Conservation (phyloP, 225 moss, liverwort and hornwort species). For the Physcomitrium patens region DNA sequence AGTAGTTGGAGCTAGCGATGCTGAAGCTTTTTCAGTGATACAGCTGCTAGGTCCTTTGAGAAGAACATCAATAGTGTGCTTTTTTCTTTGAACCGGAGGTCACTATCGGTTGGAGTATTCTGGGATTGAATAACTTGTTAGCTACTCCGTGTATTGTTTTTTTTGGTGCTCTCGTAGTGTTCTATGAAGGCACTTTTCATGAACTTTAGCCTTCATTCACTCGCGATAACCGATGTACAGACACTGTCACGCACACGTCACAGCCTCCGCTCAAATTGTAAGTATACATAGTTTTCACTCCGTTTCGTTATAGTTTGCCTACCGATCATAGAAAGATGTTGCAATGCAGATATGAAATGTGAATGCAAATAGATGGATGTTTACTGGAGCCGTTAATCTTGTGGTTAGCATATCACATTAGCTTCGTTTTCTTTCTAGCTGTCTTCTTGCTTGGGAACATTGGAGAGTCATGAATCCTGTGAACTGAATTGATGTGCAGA, state of each 20-base stretch:
- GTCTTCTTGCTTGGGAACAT: neutral
- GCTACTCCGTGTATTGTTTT: neutral
- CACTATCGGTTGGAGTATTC: neutral
- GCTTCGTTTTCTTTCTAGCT: neutral
- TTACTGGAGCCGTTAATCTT: neutral
- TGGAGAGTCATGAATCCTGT: neutral
- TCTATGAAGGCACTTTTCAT: neutral
- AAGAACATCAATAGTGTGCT: neutral
- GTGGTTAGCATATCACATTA: neutral
- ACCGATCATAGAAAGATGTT: neutral
- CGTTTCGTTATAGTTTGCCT: slow-evolving; percentile 24
- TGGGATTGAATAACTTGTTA: neutral
- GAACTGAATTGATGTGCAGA: slow-evolving; percentile 12
- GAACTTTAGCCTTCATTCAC: slow-evolving; percentile 20
- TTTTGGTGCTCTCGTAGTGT: neutral
- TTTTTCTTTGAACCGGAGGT: neutral
- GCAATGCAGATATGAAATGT: neutral
- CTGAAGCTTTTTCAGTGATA: neutral
- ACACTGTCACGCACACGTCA: neutral
- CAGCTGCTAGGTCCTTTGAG: neutral
- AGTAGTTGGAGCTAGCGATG: neutral
- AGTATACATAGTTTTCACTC: neutral
- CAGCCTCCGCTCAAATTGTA: neutral
- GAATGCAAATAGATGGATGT: neutral
- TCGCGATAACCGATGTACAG: neutral